These are phyloP conservation scores for Dittrichia graveolens DNA, from an alignment of 129 eudicot species.

Conservation along the genomic window DNA sequence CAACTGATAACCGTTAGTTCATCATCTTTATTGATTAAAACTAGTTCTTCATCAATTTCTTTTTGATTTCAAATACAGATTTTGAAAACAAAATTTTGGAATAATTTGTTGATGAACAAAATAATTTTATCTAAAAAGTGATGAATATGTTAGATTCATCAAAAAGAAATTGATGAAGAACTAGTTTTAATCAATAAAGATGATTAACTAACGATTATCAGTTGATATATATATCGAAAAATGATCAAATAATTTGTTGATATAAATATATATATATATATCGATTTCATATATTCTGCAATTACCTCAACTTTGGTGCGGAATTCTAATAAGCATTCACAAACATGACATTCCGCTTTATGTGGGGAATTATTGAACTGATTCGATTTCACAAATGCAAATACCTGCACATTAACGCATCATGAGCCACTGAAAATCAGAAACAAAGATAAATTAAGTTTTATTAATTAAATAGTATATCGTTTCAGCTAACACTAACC, in stretches of 20 bases:
- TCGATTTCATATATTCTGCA: background rate
- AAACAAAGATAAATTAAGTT: background rate
- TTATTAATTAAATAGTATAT: background rate
- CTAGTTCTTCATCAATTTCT: too few relatives aligned
- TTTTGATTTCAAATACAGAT: too few relatives aligned
- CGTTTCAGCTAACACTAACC: slow-evolving; percentile 49
- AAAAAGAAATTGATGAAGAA: too few relatives aligned
- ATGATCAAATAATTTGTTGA: background rate
- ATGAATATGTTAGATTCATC: too few relatives aligned
- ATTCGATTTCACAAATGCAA: slow-evolving; percentile 82
- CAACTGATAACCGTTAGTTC: too few relatives aligned
- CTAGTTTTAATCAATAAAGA: too few relatives aligned
- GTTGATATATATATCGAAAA: too few relatives aligned
- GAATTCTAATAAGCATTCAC: slow-evolving; percentile 82
- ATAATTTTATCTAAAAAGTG: too few relatives aligned
- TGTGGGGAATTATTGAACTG: slow-evolving; percentile 63
- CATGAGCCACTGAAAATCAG: slow-evolving; percentile 2
- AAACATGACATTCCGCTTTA: slow-evolving; percentile 88
- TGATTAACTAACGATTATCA: too few relatives aligned
- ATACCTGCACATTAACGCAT: slow-evolving; percentile 54
- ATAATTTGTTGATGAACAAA: too few relatives aligned
- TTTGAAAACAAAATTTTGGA: too few relatives aligned
- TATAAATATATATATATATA: background rate
- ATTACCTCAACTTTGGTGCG: slow-evolving; percentile 87
- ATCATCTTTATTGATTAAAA: too few relatives aligned